Conservation (phyloP, 2,329 filamentous ascomycete genomes). For the Ustulina deusta region DNA sequence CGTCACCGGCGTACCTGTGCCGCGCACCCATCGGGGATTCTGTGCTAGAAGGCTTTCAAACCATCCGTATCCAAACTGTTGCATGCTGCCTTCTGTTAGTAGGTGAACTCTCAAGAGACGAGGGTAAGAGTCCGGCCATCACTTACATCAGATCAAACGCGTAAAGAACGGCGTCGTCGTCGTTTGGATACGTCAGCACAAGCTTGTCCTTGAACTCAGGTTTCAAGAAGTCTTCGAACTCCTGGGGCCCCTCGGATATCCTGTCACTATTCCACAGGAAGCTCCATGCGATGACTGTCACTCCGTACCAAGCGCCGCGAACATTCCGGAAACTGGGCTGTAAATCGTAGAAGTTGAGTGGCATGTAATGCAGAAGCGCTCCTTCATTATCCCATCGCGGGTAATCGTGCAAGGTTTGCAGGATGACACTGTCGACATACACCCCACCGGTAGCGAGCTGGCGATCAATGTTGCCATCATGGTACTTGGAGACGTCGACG, state of each 20-base stretch:
- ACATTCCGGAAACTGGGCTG: conserved; percentile 28
- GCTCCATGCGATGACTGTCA: conserved; percentile 25
- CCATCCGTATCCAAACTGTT: conserved; percentile 33
- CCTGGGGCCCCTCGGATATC: conserved; percentile 20
- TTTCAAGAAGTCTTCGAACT: conserved; percentile 32
- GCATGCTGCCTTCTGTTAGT: conserved; percentile 19
- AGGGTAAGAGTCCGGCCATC: no score
- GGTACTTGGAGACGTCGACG: conserved; percentile 34
- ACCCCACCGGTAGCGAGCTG: conserved; percentile 29
- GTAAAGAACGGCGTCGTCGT: conserved; percentile 34
- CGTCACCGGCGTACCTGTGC: conserved; percentile 23
- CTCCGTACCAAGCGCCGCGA: conserved; percentile 29
- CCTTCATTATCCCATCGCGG: conserved; percentile 32
- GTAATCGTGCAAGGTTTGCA: conserved; percentile 32
- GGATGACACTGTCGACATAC: conserved; percentile 32
- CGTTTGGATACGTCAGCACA: conserved; percentile 35
- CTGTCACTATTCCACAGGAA: conserved; percentile 32
- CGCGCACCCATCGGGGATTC: conserved; percentile 33
- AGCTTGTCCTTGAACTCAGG: conserved; percentile 34
- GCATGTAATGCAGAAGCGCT: conserved; percentile 30
- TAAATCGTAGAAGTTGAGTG: conserved; percentile 23
- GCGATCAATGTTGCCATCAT: conserved; percentile 34
- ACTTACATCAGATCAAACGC: conserved; percentile 34
- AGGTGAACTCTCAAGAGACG: background rate
- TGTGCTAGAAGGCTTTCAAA: conserved; percentile 31